These are phyloP conservation scores for Leccinum imitatum DNA, from an alignment of 768 basidiomycete species.

Conservation along the genomic window DNA sequence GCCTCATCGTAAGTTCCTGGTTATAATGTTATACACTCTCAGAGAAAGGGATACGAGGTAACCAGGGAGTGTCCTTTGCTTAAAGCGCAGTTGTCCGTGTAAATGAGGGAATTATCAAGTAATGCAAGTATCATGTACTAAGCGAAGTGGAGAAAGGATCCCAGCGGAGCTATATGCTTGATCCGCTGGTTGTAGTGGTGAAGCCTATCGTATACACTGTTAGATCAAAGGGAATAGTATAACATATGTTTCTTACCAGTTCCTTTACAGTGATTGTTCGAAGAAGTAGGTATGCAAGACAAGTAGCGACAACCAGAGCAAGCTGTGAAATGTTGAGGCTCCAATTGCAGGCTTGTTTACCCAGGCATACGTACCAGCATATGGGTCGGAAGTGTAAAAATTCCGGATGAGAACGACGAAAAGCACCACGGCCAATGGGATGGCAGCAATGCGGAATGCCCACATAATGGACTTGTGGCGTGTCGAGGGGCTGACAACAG, in stretches of 20 bases:
- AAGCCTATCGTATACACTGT: conserved; percentile 20
- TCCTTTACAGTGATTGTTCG: conserved; percentile 67
- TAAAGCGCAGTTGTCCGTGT: conserved; percentile 12
- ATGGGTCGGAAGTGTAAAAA: conserved; percentile 88
- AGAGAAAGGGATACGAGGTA: not conserved
- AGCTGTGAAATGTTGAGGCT: conserved; percentile 41
- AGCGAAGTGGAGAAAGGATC: not conserved
- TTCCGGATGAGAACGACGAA: conserved; percentile 83
- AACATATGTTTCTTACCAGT: conserved; percentile 30
- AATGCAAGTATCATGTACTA: conserved; percentile 4
- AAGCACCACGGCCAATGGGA: conserved; percentile 74
- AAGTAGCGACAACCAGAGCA: conserved; percentile 88
- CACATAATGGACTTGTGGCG: conserved; percentile 73
- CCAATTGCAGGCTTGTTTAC: not conserved
- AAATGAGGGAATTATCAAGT: not conserved
- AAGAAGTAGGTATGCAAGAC: conserved; percentile 79
- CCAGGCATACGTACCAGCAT: conserved; percentile 55
- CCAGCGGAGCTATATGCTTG: conserved; percentile 25
- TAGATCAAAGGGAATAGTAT: not conserved
- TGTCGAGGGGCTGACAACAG: conserved; percentile 79
- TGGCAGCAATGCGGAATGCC: conserved; percentile 67
- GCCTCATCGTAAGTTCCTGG: not conserved
- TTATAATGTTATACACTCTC: not conserved
- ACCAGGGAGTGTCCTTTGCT: not conserved
- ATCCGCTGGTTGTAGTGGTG: conserved; percentile 31